Base-by-base conservation (phyloP, 2,329 filamentous ascomycete species). In the Zarea fungicola region DNA sequence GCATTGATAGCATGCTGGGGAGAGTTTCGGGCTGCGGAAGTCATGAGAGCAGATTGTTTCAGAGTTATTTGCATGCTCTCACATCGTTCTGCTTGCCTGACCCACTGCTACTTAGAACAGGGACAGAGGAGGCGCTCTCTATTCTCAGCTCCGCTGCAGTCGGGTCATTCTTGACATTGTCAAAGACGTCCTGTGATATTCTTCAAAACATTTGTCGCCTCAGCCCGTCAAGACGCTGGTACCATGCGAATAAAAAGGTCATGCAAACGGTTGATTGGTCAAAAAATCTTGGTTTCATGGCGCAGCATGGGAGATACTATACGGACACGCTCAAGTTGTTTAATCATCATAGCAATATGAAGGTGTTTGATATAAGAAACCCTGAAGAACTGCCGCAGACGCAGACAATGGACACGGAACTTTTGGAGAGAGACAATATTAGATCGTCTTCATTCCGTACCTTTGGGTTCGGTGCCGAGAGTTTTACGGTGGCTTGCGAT, bases 21-120 rank as follows among this genome's bases (percentile, higher is more conserved):
- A 62, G 72, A n/a, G 55, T 85, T 0, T 51, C 65, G 0, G 75
- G 77, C 23, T 76, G 72, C 53, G 75, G 75, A 0, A 73, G 64
- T 14, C 50, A 81, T 79, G 64, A 71, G 13, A 77, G 76, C 58
- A 76, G 73, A 47, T 62, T 84, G 0, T 67, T 72, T 23, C 62
- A 78, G 1, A 64, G 62, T 10, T 72, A 74, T 23, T 60, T 83
- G 0, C 77, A 83, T 55, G 76, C 73, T 0, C 42, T 78, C 1
- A 82, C 78, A 0, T 75, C 77, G 0, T 66, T 70, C 41, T 75
- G 66, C 29, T 59, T 79, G 0, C 69, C 72, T 0, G 78, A 82
- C 54, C 60, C 60, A 0, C 23, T 41, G 14, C 11, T 18, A 10
- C 39, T 18, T 10, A 19, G n/a, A 29, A 41, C 39, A 18, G 39